These are phyloP conservation scores for Luzula sylvatica DNA, from an alignment of 176 grass and related monocot species.

Conservation along the genomic window DNA sequence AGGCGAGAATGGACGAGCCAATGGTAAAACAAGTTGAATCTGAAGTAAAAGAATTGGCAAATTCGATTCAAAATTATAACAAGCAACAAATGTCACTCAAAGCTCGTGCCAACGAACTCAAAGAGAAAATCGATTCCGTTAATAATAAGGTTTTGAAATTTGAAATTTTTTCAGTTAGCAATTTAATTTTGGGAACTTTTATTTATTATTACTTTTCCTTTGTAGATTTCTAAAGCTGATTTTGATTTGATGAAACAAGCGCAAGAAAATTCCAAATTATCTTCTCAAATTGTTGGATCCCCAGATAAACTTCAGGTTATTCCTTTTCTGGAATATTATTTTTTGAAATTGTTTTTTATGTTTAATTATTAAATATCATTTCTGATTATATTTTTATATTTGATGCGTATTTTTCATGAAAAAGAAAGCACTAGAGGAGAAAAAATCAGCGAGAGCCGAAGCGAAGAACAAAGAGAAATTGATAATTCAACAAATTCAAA, in stretches of 20 bases:
- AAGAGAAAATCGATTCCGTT: slow-evolving; percentile 14
- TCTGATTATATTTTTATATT: neutral
- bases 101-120: slow-evolving; percentile 33
- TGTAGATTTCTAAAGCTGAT: slow-evolving; percentile 57
- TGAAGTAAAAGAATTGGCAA: slow-evolving; percentile 34
- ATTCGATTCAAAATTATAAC: slow-evolving; percentile 58
- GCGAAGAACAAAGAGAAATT: slow-evolving; percentile 57
- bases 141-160: slow-evolving; percentile 24
- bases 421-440: slow-evolving; percentile 69
- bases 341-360: neutral
- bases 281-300: slow-evolving; percentile 62
- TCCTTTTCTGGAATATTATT: neutral
- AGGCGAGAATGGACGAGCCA: slow-evolving; percentile 44
- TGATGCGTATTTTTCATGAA: slow-evolving; percentile 13
- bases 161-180: neutral
- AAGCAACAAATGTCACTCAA: slow-evolving; percentile 42
- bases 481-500: slow-evolving; percentile 41
- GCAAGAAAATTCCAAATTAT: slow-evolving; percentile 56
- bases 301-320: slow-evolving; percentile 82
- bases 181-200: neutral
- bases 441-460: slow-evolving; percentile 39
- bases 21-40: slow-evolving; percentile 32
- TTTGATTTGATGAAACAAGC: slow-evolving; percentile 50
- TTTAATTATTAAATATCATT: slow-evolving; percentile 7
- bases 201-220: neutral